phyloP scores from a whole-genome alignment of 2,329 filamentous ascomycete species.

The Botrytis paeoniae region DNA sequence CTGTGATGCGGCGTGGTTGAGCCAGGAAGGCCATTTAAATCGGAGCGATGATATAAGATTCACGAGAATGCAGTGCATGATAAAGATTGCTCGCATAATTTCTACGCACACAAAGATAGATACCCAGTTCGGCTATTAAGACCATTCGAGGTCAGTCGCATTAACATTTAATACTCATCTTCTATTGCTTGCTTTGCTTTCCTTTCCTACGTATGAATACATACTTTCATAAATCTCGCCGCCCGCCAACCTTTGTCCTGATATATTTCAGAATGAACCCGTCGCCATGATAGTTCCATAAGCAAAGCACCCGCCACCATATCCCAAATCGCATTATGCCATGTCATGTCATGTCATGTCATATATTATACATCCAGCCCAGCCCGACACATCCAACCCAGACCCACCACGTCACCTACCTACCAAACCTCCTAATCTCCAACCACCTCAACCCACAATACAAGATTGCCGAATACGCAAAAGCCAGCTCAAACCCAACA shows the following conservation, averaged over 20 bases:
- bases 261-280: neutral
- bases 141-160: neutral
- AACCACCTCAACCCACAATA: constrained; percentile 48
- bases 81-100: neutral
- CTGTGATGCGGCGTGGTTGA: constrained; percentile 42
- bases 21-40: neutral
- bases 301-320: neutral
- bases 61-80: neutral
- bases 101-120: neutral
- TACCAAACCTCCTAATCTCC: constrained; percentile 43
- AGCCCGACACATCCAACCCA: neutral
- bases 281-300: neutral
- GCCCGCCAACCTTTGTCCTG: neutral
- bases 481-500: constrained; percentile 64
- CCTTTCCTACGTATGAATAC: neutral
- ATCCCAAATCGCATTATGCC: neutral
- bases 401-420: constrained; percentile 32
- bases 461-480: constrained; percentile 53
- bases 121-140: neutral
- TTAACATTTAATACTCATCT: neutral
- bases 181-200: neutral
- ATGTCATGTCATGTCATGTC: neutral
- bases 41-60: neutral
- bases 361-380: neutral
- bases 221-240: neutral